phyloP scores from a whole-genome alignment of 2,329 filamentous ascomycete genomes.

The Diaporthe sp. region DNA sequence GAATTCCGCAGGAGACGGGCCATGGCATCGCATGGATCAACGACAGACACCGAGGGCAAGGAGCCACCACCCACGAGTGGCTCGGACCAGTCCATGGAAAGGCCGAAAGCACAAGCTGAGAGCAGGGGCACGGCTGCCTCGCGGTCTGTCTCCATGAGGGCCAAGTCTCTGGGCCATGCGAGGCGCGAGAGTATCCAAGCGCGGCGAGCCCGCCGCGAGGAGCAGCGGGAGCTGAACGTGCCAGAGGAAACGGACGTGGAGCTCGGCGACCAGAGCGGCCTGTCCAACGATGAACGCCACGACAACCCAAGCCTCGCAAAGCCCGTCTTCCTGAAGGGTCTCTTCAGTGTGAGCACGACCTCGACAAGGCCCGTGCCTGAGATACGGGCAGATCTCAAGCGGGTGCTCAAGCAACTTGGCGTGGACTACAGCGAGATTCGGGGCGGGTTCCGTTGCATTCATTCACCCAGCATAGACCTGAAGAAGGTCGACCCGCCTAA shows the following conservation, averaged over 20 bases:
- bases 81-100: constrained; percentile 78
- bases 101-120: constrained; percentile 52
- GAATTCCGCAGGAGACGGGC: constrained; percentile 76
- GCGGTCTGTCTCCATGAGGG: constrained; percentile 74
- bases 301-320: constrained; percentile 84
- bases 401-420: constrained; percentile 86
- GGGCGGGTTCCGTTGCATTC: constrained; percentile 90
- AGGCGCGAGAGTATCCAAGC: constrained; percentile 93
- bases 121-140: constrained; percentile 62
- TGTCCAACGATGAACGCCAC: constrained; percentile 67
- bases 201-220: constrained; percentile 79
- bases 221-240: constrained; percentile 49
- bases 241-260: constrained; percentile 91
- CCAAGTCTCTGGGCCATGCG: constrained; percentile 90
- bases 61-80: constrained; percentile 81
- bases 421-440: constrained; percentile 95
- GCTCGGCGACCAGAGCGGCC: constrained; percentile 69
- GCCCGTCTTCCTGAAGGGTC: constrained; percentile 93
- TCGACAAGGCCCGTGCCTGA: constrained; percentile 88
- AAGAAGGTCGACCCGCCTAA: constrained; percentile 75
- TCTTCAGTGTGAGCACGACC: constrained; percentile 97
- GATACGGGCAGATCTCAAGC: constrained; percentile 90
- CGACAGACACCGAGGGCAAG: constrained; percentile 50
- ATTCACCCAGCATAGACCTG: constrained; percentile 89
- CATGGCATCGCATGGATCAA: constrained; percentile 44